Conservation (phyloP, 1,139 yeast genomes). For the Candida gigantensis region DNA sequence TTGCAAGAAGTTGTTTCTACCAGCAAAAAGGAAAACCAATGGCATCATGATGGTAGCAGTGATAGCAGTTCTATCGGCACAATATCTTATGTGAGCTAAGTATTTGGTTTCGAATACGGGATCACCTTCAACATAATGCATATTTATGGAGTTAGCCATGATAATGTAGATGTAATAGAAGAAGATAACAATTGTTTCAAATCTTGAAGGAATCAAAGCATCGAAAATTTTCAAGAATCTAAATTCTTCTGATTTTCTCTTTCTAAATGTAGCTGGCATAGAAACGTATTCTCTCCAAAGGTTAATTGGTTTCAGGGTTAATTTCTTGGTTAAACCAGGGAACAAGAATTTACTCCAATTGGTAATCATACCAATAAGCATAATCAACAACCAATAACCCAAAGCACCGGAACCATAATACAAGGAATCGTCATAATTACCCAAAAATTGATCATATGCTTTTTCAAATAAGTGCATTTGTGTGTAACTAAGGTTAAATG, state of each 20-base stretch:
- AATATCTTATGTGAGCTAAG: conserved; percentile 26
- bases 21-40: conserved; percentile 39
- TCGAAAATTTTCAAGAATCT: conserved; percentile 21
- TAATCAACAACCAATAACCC: conserved; percentile 51
- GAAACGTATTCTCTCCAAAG: conserved; percentile 29
- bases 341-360: conserved; percentile 41
- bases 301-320: conserved; percentile 26
- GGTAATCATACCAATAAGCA: conserved; percentile 39
- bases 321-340: conserved; percentile 25
- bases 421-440: conserved; percentile 40
- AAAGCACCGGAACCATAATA: too few species aligned
- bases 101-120: conserved; percentile 23
- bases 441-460: conserved; percentile 31
- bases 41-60: conserved; percentile 31
- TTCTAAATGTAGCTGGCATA: conserved; percentile 25
- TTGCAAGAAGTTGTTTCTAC: too few species aligned
- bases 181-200: conserved; percentile 22
- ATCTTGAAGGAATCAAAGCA: conserved; percentile 29
- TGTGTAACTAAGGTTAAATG: conserved; percentile 22
- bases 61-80: conserved; percentile 36
- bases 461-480: conserved; percentile 16
- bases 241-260: conserved; percentile 26
- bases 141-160: conserved; percentile 31
- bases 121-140: conserved; percentile 23
- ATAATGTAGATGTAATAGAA: conserved; percentile 46